Evolutionary conservation across 305 asterid species (phyloP).

Genomic region (Fraxinus nigra): DNA sequence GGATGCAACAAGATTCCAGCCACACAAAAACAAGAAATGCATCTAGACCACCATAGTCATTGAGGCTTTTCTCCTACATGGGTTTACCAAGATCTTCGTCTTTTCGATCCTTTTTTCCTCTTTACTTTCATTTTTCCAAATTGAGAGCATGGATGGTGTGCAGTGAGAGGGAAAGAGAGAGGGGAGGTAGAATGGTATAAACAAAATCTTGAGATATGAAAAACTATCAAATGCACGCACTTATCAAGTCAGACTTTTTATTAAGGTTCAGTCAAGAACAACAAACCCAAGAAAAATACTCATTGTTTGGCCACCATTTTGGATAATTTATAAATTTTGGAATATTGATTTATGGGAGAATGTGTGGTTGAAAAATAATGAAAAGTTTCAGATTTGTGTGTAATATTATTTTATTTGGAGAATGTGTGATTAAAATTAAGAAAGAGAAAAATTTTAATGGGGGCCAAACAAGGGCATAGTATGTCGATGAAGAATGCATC

Average conservation of each 20-base stretch:
- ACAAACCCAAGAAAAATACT: background rate
- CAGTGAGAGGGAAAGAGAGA: background rate
- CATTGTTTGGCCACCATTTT: no score
- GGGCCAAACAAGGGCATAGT: no score
- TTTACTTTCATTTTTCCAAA: background rate
- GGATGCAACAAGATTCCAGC: background rate
- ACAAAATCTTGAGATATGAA: background rate
- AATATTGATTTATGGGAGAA: background rate
- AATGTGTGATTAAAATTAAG: no score
- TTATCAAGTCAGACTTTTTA: background rate
- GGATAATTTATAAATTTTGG: background rate
- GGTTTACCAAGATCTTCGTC: background rate
- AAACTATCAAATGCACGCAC: background rate
- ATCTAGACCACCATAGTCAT: background rate
- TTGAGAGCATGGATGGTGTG: background rate
- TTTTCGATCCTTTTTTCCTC: background rate
- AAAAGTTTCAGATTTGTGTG: background rate
- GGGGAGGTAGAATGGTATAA: background rate
- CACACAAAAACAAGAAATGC: background rate
- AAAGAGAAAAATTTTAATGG: no score
- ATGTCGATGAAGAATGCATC: background rate
- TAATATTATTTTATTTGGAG: no score
- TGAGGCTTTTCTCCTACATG: background rate
- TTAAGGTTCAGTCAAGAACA: background rate
- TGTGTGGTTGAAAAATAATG: background rate